Conservation (phyloP, 805 yeast genomes). For the Ogataea pilisensis region DNA sequence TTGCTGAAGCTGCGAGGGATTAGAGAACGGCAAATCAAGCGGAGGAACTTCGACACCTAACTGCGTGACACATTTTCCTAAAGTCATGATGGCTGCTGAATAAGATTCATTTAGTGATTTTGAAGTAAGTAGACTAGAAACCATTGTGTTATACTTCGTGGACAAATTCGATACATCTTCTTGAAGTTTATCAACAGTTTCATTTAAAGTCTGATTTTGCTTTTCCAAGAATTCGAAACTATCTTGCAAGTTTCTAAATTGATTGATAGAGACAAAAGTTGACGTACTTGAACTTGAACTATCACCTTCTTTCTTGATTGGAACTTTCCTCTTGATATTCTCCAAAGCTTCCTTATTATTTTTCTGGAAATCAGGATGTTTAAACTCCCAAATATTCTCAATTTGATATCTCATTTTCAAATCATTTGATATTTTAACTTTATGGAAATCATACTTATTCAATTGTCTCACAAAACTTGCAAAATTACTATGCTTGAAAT, state of each 20-base stretch:
- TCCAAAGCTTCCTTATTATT: constrained; percentile 78
- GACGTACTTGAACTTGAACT: constrained; percentile 5
- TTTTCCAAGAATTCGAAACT: constrained; percentile 28
- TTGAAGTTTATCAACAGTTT: constrained; percentile 31
- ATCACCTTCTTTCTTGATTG: constrained; percentile 35
- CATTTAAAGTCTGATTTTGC: constrained; percentile 25
- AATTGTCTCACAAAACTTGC: constrained; percentile 93
- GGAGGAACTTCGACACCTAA: constrained; percentile 69
- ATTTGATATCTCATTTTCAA: constrained; percentile 69
- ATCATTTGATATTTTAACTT: constrained; percentile 72
- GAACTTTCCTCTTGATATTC: constrained; percentile 80
- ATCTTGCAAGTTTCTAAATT: constrained; percentile 24
- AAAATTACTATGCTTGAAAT: constrained; percentile 92
- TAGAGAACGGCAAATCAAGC: constrained; percentile 46
- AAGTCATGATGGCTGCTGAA: constrained; percentile 44
- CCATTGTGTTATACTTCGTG: constrained; percentile 58
- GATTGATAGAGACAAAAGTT: constrained; percentile 19
- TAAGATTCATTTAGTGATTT: constrained; percentile 56
- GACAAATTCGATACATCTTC: constrained; percentile 40
- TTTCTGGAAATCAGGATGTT: constrained; percentile 80
- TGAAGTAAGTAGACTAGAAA: constrained; percentile 56
- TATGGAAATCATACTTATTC: constrained; percentile 96
- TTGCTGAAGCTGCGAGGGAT: constrained; percentile 4
- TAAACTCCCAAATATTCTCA: constrained; percentile 73
- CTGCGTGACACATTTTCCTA: constrained; percentile 46